Base-by-base conservation (phyloP, 371 early-diverging fungal species). In the Mucor irregularis region DNA sequence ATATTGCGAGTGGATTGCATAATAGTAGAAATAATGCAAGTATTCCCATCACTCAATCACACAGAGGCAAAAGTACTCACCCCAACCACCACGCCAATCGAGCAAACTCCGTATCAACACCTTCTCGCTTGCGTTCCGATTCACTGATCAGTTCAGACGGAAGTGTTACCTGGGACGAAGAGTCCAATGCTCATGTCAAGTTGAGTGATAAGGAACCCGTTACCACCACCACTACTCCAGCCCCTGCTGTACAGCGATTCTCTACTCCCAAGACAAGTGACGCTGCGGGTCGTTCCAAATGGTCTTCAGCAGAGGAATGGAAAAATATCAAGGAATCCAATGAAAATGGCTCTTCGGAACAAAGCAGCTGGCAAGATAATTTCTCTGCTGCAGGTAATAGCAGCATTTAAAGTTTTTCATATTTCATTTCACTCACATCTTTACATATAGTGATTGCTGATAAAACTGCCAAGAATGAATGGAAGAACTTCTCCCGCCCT, bases 81-180 rank as follows among this genome's bases (percentile, higher is more conserved):
- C n/a, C n/a, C n/a, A n/a, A n/a, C n/a, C n/a, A n/a, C n/a, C n/a
- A n/a, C n/a, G n/a, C n/a, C n/a, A n/a, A n/a, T n/a, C n/a, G n/a
- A n/a, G n/a, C n/a, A n/a, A n/a, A n/a, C n/a, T n/a, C n/a, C n/a
- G n/a, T 31, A 31, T 31, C 31, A 11, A 11, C 31, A 31, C 31
- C 5, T 31, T n/a, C 31, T 13, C 52, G 52, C 11, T 16, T 8
- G 3, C 22, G 58, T 16, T 28, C 50, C 3, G 44, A 17, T 13
- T 56, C 60, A 10, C 21, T 55, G 3, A 29, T 66, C n/a, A 58
- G 64, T 26, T 34, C 48, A 5, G 64, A 64, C 4, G 30, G 28
- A 4, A 22, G 39, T 14, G 17, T 53, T 10, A 17, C 43, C 10
- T 64, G 58, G 53, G 19, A 46, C 24, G n/a, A 45, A 2, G 44